phyloP scores from a whole-genome alignment of 2,329 filamentous ascomycete species.

The Tolypocladium paradoxum region DNA sequence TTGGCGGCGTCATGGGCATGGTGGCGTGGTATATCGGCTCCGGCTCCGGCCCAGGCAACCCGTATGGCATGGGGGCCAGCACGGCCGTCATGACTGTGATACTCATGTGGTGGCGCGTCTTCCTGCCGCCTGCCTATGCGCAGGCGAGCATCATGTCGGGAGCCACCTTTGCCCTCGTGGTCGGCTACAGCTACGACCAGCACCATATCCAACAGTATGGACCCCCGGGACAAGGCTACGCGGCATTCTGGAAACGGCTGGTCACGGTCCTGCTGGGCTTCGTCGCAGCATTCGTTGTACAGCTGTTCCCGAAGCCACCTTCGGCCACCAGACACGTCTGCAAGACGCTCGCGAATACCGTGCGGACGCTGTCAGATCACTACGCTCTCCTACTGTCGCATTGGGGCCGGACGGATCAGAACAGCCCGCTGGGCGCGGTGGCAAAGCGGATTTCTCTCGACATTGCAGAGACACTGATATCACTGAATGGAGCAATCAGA shows the following conservation, averaged over 20 bases:
- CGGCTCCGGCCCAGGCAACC: conserved; percentile 34
- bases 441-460: conserved; percentile 18
- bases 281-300: conserved; percentile 29
- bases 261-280: conserved; percentile 34
- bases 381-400: conserved; percentile 37
- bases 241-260: conserved; percentile 35
- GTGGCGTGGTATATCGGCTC: conserved; percentile 41
- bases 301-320: conserved; percentile 34
- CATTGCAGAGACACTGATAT: conserved; percentile 16
- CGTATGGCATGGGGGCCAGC: conserved; percentile 36
- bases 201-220: conserved; percentile 31
- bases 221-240: conserved; percentile 33
- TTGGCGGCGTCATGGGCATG: conserved; percentile 35
- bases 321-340: conserved; percentile 33
- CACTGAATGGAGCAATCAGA: conserved; percentile 14
- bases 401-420: conserved; percentile 23
- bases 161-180: conserved; percentile 29
- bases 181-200: conserved; percentile 36
- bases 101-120: conserved; percentile 24
- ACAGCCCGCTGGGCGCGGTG: conserved; percentile 17
- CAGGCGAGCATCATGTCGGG: conserved; percentile 20
- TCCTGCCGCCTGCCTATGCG: conserved; percentile 16
- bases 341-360: conserved; percentile 30
- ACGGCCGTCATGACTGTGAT: conserved; percentile 26
- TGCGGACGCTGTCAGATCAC: conserved; percentile 33